Base-by-base conservation (phyloP, 2,329 filamentous ascomycete genomes). In the Arthrobotrys sinensis region DNA sequence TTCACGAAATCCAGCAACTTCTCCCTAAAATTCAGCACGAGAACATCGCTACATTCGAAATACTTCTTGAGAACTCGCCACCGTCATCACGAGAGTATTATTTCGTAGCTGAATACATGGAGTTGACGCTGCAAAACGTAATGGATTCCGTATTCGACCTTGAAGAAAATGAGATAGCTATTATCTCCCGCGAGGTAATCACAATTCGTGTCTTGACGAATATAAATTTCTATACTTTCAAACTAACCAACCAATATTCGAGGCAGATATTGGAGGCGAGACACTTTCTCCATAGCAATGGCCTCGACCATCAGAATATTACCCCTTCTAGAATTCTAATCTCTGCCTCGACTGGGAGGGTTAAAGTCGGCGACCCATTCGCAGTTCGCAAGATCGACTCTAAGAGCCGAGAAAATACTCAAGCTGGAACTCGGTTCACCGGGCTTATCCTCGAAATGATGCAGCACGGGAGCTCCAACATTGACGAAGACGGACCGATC, bases 71-170 rank as follows among this genome's bases (percentile, higher is more conserved):
- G 38, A 43, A 14, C 38, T 12, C 14, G 14, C 7, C 12, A 43
- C 38, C 38, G 38, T 43, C 38, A 43, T 43, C 38, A 11, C 38
- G 38, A 43, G 38, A 43, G 38, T 43, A 43, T 43, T 43, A 43
- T 43, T 11, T 43, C 8, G 38, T 12, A 43, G 38, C 38, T 12
- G 38, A 43, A 43, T 43, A 43, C 14, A 43, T 43, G 38, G 38
- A 43, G 38, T 12, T 43, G 14, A 43, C 38, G 14, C 38, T 43
- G 14, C 38, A 43, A 43, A 6, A 43, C 12, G 5, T 43, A 43
- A 43, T 43, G 7, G 38, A 43, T 12, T 43, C 38, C 7, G 38
- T 43, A 43, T 43, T 43, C 14, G 38, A 43, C 38, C 38, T 43
- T 43, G 38, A 43, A 14, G 38, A 43, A 43, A 43, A 12, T 43